A percentile compares a stretch with the other conserved stretches of the same genome.
Evolutionary conservation across 192 early-diverging fungal genomes (phyloP).

Genomic region (Podila minutissima): DNA sequence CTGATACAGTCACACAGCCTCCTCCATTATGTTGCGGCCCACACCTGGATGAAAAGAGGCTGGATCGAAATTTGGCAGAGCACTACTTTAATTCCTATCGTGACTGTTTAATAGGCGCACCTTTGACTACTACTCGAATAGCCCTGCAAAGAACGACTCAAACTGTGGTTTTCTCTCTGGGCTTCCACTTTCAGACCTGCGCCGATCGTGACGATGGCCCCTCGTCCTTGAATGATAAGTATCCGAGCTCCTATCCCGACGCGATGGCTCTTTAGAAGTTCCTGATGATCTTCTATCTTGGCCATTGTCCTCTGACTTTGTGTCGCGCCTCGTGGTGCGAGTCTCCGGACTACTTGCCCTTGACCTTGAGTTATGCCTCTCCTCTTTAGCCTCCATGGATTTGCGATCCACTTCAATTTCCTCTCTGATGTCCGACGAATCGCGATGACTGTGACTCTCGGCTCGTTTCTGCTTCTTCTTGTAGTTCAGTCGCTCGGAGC

Average conservation of each 20-base stretch:
- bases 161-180: background rate
- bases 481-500: constrained; percentile 80
- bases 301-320: too few relatives aligned
- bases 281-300: too few relatives aligned
- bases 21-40: constrained; percentile 3
- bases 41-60: constrained; percentile 7
- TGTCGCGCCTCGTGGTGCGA: too few relatives aligned
- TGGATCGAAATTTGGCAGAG: background rate
- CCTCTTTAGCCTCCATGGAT: background rate
- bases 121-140: constrained; percentile 5
- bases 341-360: too few relatives aligned
- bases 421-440: background rate
- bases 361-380: too few relatives aligned
- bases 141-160: constrained; percentile 8
- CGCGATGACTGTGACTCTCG: background rate
- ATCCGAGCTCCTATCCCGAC: too few relatives aligned
- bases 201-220: too few relatives aligned
- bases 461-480: constrained; percentile 63
- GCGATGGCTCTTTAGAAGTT: too few relatives aligned
- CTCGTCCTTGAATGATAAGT: too few relatives aligned
- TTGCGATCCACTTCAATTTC: background rate
- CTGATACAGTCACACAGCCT: constrained; percentile 4
- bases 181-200: background rate
- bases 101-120: too few relatives aligned
- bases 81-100: background rate